Base-by-base conservation (phyloP, 2,329 filamentous ascomycete species). In the Cladophialophora immunda region DNA sequence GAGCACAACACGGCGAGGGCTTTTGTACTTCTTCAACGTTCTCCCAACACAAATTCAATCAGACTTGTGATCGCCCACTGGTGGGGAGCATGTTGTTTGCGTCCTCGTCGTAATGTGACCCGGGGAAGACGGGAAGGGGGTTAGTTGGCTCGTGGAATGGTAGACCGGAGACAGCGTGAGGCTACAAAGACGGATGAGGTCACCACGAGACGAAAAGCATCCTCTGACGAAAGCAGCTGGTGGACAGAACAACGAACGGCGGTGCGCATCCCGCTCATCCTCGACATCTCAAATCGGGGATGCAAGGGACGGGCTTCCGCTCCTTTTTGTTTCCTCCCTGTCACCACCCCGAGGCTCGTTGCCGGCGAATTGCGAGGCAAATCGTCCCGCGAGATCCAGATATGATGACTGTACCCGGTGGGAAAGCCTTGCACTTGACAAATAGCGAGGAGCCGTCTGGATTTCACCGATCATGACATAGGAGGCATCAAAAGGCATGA, bases 21-120 rank as follows among this genome's bases (percentile, higher is more conserved):
- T 68, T 68, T 68, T 65, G 66, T 68, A 68, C 66, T 68, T 68
- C 66, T 65, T 52, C 11, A 41, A n/a, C 41, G 7, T 45, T 41
- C 25, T 58, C n/a, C 36, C 15, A 45, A 25, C 7, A 45, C 11
- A n/a, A n/a, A 41, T 29, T 11, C 9, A 36, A 30, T 15, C 4
- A 7, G 6, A n/a, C 9, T 13, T 5, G 8, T 45, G 36, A 22
- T 47, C 7, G 56, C 34, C 41, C 32, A 19, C 15, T 6, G 34
- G 34, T 27, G 11, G 15, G 29, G 5, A 11, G 13, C 32, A 27
- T 41, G 19, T 15, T 47, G 32, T n/a, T 58, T 58, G 32, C 56
- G 25, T 9, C 2, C 56, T 29, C 36, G 13, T 22, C 36, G 29
- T 27, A 58, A 58, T 45, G 36, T 27, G 22, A 58, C 34, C n/a